Conservation (phyloP, 1,284 basidiomycete genomes). For the Trametes polyzona region DNA sequence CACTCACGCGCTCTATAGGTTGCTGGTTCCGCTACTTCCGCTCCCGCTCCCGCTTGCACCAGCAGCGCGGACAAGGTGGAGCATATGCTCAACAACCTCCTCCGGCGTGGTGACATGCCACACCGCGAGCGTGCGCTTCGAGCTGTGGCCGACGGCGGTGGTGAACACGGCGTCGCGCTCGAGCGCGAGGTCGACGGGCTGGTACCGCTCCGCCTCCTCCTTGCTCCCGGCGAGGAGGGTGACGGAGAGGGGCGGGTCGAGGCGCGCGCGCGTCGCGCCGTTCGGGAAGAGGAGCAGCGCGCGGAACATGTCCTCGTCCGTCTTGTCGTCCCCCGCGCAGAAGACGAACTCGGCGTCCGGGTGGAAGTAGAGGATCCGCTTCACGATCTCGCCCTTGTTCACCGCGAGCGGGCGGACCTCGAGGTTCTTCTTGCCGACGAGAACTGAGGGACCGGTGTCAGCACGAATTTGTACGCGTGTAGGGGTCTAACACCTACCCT, state of each 20-base stretch:
- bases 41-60: slow-evolving; percentile 13
- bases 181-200: slow-evolving; percentile 68
- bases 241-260: slow-evolving; percentile 78
- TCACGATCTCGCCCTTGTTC: slow-evolving; percentile 99
- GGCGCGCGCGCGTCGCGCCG: slow-evolving; percentile 48
- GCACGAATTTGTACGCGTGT: slow-evolving; percentile 36
- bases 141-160: slow-evolving; percentile 84
- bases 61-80: slow-evolving; percentile 47
- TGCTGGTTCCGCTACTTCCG: too few relatives aligned
- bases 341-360: slow-evolving; percentile 95
- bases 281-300: slow-evolving; percentile 71
- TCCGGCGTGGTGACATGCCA: slow-evolving; percentile 88
- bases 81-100: slow-evolving; percentile 76
- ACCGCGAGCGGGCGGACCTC: slow-evolving; percentile 94
- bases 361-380: slow-evolving; percentile 89
- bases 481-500: slow-evolving; percentile 54
- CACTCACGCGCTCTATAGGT: slow-evolving; percentile 16
- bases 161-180: slow-evolving; percentile 79
- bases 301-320: slow-evolving; percentile 98
- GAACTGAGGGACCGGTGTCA: slow-evolving; percentile 64
- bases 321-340: slow-evolving; percentile 99
- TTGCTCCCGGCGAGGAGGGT: slow-evolving; percentile 48
- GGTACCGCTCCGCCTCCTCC: slow-evolving; percentile 37
- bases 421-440: slow-evolving; percentile 97
- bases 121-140: slow-evolving; percentile 84